Base-by-base conservation (phyloP, 2,329 filamentous ascomycete species). In the Eutypa lata region DNA sequence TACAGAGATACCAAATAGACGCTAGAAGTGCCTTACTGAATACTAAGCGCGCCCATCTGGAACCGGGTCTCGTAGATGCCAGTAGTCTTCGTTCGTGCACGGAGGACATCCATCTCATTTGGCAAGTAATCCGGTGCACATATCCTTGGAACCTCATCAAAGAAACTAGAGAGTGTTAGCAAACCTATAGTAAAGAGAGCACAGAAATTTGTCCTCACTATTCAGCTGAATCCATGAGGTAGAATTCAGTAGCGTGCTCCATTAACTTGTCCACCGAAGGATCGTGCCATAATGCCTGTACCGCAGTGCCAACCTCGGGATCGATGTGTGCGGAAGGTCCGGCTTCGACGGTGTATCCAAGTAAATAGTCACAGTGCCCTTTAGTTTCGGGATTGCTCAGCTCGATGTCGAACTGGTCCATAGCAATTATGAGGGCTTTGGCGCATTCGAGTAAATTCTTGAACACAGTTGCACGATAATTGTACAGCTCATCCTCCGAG, bases 31-130 rank as follows among this genome's bases (percentile, higher is more conserved):
- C 18, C 91, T 71, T 83, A 97, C 93, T 99, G 94, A 75, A 99
- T 99, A 75, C 92, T 97, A 56, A 99, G 79, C 68, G 96, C 93
- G 35, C 93, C 94, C 94, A 99, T 99, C 62, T 94, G 91, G 70
- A 99, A 99, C 62, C 94, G 84, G 48, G 94, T 99, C 73, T 99
- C 94, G 75, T 99, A 99, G 63, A 99, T 99, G 78, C 94, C 94
- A 0, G 94, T 99, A 1, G 94, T 99, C 74, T 99, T 99, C 38
- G 94, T 97, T 81, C 94, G 82, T 60, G 94, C 94, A 69, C 94
- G 87, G 54, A 99, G 82, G 33, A 99, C 93, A 70, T 99, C 94
- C 72, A 93, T 91, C 71, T 97, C 94, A 61, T 88, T 90, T 5
- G 94, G 94, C 19, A 96, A 87, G 67, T 97, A 99, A 61, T 95